Conservation (phyloP, 768 basidiomycete genomes). For the Suillus brevipes region DNA sequence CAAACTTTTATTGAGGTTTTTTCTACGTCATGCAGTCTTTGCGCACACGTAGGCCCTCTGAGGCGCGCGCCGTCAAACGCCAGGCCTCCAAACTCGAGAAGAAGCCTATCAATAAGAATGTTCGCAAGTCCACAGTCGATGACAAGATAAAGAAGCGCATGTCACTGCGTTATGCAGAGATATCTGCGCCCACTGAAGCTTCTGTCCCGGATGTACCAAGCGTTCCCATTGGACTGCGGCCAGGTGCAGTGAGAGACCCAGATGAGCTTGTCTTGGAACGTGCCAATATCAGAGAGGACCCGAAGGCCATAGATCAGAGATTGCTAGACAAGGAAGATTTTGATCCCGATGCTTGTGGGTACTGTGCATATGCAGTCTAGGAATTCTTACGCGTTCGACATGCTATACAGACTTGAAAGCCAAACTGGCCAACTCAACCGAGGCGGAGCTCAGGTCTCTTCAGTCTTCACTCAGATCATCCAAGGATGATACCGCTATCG, state of each 20-base stretch:
- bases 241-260: constrained; percentile 36
- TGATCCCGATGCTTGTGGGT: constrained; percentile 87
- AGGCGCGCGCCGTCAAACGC: constrained; percentile 39
- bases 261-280: constrained; percentile 52
- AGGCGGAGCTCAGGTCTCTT: constrained; percentile 72
- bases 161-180: constrained; percentile 91
- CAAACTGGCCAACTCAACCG: constrained; percentile 89
- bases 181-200: constrained; percentile 65
- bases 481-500: constrained; percentile 71
- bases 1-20: neutral
- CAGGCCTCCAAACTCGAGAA: constrained; percentile 34
- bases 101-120: constrained; percentile 36
- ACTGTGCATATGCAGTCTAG: neutral
- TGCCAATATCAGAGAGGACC: constrained; percentile 51
- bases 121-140: constrained; percentile 53
- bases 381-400: constrained; percentile 4
- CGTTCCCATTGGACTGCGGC: constrained; percentile 46
- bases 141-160: constrained; percentile 97
- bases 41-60: constrained; percentile 52
- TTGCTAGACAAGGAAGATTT: constrained; percentile 77
- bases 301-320: constrained; percentile 55
- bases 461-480: constrained; percentile 73
- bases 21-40: constrained; percentile 50
- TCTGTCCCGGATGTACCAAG: constrained; percentile 59
- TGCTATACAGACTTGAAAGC: constrained; percentile 62